phyloP scores from a whole-genome alignment of 768 basidiomycete species.

The Crucibulum laeve region DNA sequence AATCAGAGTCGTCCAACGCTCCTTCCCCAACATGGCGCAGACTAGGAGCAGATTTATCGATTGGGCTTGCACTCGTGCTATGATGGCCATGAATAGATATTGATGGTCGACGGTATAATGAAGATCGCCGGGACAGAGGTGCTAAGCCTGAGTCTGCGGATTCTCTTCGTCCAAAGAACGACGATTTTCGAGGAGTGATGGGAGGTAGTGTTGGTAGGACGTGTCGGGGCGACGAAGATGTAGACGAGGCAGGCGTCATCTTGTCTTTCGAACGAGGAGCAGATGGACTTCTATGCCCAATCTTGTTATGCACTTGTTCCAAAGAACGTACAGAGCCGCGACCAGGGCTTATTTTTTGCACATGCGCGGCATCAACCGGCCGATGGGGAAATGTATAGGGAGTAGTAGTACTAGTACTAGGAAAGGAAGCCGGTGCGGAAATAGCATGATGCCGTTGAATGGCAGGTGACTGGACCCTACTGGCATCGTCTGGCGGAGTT shows the following conservation, averaged over 20 bases:
- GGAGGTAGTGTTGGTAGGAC: neutral
- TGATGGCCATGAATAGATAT: conserved; percentile 27
- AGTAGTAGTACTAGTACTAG: too few relatives aligned
- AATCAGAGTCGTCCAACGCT: conserved; percentile 75
- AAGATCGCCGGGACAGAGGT: conserved; percentile 29
- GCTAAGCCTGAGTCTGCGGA: conserved; percentile 26
- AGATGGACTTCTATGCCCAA: too few relatives aligned
- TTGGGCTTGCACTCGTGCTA: conserved; percentile 34
- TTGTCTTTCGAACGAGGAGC: too few relatives aligned
- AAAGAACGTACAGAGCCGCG: too few relatives aligned
- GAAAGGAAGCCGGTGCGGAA: too few relatives aligned
- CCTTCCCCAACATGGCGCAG: conserved; percentile 71
- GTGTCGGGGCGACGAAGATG: conserved; percentile 21
- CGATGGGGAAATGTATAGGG: too few relatives aligned
- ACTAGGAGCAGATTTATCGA: conserved; percentile 34
- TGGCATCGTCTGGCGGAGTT: conserved; percentile 37
- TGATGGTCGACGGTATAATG: conserved; percentile 42
- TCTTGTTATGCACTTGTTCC: too few relatives aligned
- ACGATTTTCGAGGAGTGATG: conserved; percentile 33
- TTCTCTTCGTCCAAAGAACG: conserved; percentile 34
- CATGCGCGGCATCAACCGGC: too few relatives aligned
- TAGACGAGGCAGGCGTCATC: conserved; percentile 18
- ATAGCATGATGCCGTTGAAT: too few relatives aligned
- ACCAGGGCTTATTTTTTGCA: too few relatives aligned
- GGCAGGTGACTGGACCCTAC: too few relatives aligned